Conservation (phyloP, 2,329 filamentous ascomycete species). For the Claviceps arundinis region DNA sequence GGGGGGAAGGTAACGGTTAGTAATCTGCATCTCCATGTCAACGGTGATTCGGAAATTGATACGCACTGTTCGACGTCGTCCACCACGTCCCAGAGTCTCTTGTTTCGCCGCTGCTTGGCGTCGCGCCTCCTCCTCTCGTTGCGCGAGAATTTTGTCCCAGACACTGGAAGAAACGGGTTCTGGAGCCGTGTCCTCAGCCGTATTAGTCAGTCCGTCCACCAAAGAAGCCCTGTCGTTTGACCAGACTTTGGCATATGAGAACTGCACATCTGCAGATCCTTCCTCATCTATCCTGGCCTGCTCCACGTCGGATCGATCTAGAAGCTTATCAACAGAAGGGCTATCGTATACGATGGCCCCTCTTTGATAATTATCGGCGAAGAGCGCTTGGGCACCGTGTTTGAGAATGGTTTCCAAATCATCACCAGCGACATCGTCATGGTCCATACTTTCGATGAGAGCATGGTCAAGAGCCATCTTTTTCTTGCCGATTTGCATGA, state of each 20-base stretch:
- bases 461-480: constrained; percentile 95
- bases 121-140: constrained; percentile 68
- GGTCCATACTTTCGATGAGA: constrained; percentile 82
- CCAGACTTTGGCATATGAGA: constrained; percentile 87
- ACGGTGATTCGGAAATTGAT: neutral
- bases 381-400: constrained; percentile 77
- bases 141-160: constrained; percentile 81
- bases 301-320: constrained; percentile 77
- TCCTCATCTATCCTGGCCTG: constrained; percentile 53
- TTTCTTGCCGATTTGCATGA: constrained; percentile 87
- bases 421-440: constrained; percentile 62
- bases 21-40: neutral
- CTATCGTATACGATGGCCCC: constrained; percentile 71
- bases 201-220: constrained; percentile 44
- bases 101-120: constrained; percentile 53
- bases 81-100: constrained; percentile 74
- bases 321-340: constrained; percentile 70
- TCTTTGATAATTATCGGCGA: constrained; percentile 58
- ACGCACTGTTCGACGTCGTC: constrained; percentile 46
- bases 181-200: constrained; percentile 36
- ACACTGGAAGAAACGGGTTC: constrained; percentile 50
- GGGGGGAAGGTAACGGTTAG: neutral
- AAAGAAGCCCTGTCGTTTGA: constrained; percentile 63
- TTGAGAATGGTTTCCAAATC: constrained; percentile 81
- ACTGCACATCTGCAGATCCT: constrained; percentile 59